Percentiles rank a stretch among this genome's conserved stretches.
phyloP scores from a whole-genome alignment of 441 rosid species.

The Macaranga tanarius region DNA sequence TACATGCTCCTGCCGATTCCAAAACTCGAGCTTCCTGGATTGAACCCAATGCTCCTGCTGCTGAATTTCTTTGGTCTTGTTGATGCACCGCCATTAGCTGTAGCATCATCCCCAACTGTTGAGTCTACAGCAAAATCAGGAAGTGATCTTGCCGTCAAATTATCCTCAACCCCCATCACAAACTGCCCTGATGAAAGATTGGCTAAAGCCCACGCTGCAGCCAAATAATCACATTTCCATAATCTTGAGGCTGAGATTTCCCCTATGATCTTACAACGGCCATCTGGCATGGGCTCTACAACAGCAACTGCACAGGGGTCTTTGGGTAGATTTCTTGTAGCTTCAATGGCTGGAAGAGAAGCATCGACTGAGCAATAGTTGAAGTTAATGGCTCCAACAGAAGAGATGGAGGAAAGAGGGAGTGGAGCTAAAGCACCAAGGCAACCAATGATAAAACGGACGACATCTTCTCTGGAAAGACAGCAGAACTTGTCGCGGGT shows the following conservation, averaged over 20 bases:
- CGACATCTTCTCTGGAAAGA: conserved; percentile 90
- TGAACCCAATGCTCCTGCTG: conserved; percentile 83
- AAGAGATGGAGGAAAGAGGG: conserved; percentile 74
- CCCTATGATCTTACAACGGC: conserved; percentile 67
- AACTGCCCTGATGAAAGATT: conserved; percentile 86
- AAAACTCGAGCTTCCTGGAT: conserved; percentile 53
- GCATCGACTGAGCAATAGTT: conserved; percentile 62
- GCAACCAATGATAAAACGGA: conserved; percentile 89
- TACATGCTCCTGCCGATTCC: conserved; percentile 79
- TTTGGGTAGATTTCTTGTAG: conserved; percentile 39
- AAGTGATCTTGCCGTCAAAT: conserved; percentile 53
- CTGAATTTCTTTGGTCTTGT: conserved; percentile 64
- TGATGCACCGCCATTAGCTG: conserved; percentile 32
- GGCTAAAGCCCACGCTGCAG: conserved; percentile 93
- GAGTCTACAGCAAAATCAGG: conserved; percentile 50
- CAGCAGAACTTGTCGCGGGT: conserved; percentile 74
- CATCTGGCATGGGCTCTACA: conserved; percentile 56
- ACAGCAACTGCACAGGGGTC: conserved; percentile 86
- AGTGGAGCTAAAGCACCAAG: conserved; percentile 95
- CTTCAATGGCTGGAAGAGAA: conserved; percentile 66
- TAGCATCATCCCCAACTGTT: conserved; percentile 31
- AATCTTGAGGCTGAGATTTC: conserved; percentile 89
- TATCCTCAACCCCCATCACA: conserved; percentile 94
- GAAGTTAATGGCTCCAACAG: conserved; percentile 64
- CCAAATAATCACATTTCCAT: conserved; percentile 90